Evolutionary conservation across 805 yeast genomes (phyloP).

Genomic region (Hanseniaspora occidentalis): DNA sequence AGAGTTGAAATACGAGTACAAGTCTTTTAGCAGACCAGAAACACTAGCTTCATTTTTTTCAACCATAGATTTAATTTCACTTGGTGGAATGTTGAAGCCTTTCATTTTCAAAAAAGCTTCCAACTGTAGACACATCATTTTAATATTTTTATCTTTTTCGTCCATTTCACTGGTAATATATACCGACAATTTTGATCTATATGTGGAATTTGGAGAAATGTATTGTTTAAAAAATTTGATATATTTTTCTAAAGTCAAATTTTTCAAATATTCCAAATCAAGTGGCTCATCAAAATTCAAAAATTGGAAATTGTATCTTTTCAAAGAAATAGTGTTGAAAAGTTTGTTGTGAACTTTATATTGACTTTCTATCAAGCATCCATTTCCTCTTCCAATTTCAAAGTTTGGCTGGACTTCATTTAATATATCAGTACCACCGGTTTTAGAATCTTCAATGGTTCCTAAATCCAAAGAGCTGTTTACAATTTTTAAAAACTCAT

Average conservation of each 20-base stretch:
- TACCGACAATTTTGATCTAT: slow-evolving; percentile 31
- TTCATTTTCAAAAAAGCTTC: slow-evolving; percentile 34
- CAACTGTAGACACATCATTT: slow-evolving; percentile 28
- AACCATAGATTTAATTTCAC: slow-evolving; percentile 28
- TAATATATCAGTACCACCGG: slow-evolving; percentile 8
- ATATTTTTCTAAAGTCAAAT: slow-evolving; percentile 24
- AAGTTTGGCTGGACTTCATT: slow-evolving; percentile 5
- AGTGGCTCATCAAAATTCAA: slow-evolving; percentile 22
- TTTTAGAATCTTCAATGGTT: slow-evolving; percentile 9
- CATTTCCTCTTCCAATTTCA: slow-evolving; percentile 3
- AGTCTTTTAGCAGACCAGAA: slow-evolving; percentile 25
- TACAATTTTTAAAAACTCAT: slow-evolving; percentile 25
- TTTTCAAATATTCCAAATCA: slow-evolving; percentile 22
- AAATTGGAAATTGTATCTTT: slow-evolving; percentile 30
- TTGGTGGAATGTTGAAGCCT: slow-evolving; percentile 34
- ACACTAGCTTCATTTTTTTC: slow-evolving; percentile 28
- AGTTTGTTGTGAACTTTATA: slow-evolving; percentile 32
- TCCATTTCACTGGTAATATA: slow-evolving; percentile 29
- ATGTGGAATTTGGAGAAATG: slow-evolving; percentile 26
- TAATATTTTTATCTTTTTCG: slow-evolving; percentile 25
- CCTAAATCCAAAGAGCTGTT: slow-evolving; percentile 6
- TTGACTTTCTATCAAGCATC: slow-evolving; percentile 9
- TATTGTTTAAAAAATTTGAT: slow-evolving; percentile 23
- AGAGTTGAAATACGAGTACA: slow-evolving; percentile 30
- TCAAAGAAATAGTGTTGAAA: slow-evolving; percentile 38